Evolutionary conservation across 73 alveolate genomes (phyloP).

Genomic region (Paramecium bursaria): DNA sequence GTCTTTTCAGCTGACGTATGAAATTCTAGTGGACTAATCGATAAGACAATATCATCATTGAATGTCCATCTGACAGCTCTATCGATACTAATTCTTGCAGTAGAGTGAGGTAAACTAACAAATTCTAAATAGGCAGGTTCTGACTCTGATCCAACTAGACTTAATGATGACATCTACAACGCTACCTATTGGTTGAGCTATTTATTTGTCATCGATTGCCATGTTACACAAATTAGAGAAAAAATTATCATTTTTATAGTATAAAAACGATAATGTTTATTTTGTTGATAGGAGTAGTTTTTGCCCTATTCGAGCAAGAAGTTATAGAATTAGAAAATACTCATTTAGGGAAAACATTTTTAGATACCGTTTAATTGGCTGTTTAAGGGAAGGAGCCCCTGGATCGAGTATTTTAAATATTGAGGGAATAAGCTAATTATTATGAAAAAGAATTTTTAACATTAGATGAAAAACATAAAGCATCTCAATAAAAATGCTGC

Average conservation of each 20-base stretch:
- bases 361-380: slow-evolving; percentile 55
- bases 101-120: slow-evolving; percentile 50
- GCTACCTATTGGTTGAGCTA: slow-evolving; percentile 37
- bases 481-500: neutral
- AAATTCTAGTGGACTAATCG: slow-evolving; percentile 41
- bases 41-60: slow-evolving; percentile 45
- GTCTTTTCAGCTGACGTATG: slow-evolving; percentile 58
- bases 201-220: neutral
- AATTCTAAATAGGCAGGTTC: slow-evolving; percentile 57
- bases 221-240: neutral
- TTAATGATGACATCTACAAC: slow-evolving; percentile 41
- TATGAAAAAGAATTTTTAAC: slow-evolving; percentile 36
- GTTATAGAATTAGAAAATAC: slow-evolving; percentile 29
- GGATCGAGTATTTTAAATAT: slow-evolving; percentile 51
- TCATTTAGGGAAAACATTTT: slow-evolving; percentile 48
- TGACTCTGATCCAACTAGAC: slow-evolving; percentile 56
- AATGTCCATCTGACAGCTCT: slow-evolving; percentile 60
- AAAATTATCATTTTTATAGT: slow-evolving; percentile 43
- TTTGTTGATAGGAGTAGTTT: neutral
- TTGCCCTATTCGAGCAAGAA: slow-evolving; percentile 36
- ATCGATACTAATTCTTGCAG: slow-evolving; percentile 41
- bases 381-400: slow-evolving; percentile 50
- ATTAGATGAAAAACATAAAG: slow-evolving; percentile 31
- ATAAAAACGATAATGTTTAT: slow-evolving; percentile 49
- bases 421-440: slow-evolving; percentile 21